phyloP scores from a whole-genome alignment of 1,284 basidiomycete species.

The Lentinula novae-zelandiae region DNA sequence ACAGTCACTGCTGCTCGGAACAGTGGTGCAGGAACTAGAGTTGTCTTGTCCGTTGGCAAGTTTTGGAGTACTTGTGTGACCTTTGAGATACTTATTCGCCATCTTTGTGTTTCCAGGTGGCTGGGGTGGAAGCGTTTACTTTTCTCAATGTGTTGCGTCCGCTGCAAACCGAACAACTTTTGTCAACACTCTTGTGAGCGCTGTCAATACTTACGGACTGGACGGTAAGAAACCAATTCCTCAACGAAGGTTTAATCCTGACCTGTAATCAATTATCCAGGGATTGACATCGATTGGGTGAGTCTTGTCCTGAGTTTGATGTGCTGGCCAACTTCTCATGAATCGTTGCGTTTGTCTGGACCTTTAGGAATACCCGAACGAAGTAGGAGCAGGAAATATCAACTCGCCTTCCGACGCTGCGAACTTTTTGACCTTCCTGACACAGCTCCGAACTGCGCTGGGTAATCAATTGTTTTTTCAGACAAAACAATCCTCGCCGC shows the following conservation, averaged over 20 bases:
- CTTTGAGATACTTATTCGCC: background rate
- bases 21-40: slow-evolving; percentile 54
- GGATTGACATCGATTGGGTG: slow-evolving; percentile 75
- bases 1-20: slow-evolving; percentile 61
- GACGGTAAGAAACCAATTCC: slow-evolving; percentile 42
- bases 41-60: slow-evolving; percentile 71
- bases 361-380: slow-evolving; percentile 67
- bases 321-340: too few relatives aligned
- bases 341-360: background rate
- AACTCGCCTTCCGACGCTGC: slow-evolving; percentile 59
- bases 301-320: background rate
- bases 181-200: slow-evolving; percentile 52
- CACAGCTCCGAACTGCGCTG: slow-evolving; percentile 54
- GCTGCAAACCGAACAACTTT: slow-evolving; percentile 52
- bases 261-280: slow-evolving; percentile 18
- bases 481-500: background rate
- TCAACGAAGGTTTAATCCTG: background rate
- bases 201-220: slow-evolving; percentile 60
- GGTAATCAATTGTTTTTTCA: slow-evolving; percentile 28
- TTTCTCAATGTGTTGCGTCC: slow-evolving; percentile 57
- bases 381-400: slow-evolving; percentile 60
- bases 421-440: slow-evolving; percentile 64
- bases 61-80: slow-evolving; percentile 21
- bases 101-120: slow-evolving; percentile 30
- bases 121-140: slow-evolving; percentile 57